phyloP scores from a whole-genome alignment of 805 yeast genomes.

The Metschnikowia rubicola region DNA sequence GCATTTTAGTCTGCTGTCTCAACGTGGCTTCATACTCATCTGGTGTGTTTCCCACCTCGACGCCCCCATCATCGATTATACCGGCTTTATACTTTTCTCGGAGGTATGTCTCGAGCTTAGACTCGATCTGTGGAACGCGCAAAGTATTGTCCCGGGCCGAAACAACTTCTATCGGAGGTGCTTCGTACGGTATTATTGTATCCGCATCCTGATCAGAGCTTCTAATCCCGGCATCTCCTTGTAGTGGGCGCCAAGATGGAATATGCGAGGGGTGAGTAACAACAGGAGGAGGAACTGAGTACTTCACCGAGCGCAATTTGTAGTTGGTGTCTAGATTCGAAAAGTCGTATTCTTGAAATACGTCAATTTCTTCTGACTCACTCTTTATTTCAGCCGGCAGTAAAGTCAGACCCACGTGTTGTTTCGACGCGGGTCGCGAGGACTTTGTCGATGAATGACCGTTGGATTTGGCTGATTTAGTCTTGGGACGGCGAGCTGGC shows the following conservation, averaged over 20 bases:
- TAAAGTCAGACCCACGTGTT: neutral
- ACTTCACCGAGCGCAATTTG: constrained; percentile 29
- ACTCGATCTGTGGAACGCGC: constrained; percentile 28
- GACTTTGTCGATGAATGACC: neutral
- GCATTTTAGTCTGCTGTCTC: constrained; percentile 47
- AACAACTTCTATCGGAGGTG: constrained; percentile 3
- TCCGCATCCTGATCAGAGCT: constrained; percentile 16
- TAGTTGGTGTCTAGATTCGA: constrained; percentile 18
- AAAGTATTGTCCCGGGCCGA: constrained; percentile 26
- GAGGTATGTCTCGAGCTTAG: constrained; percentile 26
- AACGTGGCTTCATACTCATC: constrained; percentile 64
- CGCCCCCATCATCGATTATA: constrained; percentile 35
- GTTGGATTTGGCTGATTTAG: neutral
- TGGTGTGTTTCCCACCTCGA: constrained; percentile 30
- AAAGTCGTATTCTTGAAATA: constrained; percentile 3
- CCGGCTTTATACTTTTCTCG: constrained; percentile 29
- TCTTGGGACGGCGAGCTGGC: neutral
- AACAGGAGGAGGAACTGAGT: constrained; percentile 31
- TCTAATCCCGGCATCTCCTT: constrained; percentile 18
- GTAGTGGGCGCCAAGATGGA: constrained; percentile 37
- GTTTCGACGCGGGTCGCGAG: neutral
- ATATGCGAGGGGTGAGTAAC: constrained; percentile 45
- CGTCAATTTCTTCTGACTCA: neutral
- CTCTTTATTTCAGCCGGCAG: neutral
- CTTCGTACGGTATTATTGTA: constrained; percentile 22